Conservation (phyloP, 208 protist genomes). For the Phytomonas francai region DNA sequence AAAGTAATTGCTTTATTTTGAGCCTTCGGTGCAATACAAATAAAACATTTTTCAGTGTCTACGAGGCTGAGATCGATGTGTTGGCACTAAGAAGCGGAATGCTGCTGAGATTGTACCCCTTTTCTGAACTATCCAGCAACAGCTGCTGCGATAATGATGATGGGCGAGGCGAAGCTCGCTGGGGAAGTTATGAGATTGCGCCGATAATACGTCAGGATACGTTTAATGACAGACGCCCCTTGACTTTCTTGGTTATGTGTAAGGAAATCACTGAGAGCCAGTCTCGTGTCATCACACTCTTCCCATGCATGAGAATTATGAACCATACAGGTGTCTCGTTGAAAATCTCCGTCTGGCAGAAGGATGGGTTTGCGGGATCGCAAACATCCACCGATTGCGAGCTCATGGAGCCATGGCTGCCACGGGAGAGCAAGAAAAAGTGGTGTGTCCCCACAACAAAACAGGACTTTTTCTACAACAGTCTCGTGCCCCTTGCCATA, state of each 20-base stretch:
- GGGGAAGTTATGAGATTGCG: slow-evolving; percentile 3
- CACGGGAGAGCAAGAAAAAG: slow-evolving; percentile 5
- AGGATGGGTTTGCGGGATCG: slow-evolving; percentile 32
- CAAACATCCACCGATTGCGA: slow-evolving; percentile 25
- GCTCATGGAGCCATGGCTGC: slow-evolving; percentile 28
- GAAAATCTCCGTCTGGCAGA: slow-evolving; percentile 47
- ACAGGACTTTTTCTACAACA: slow-evolving; percentile 20
- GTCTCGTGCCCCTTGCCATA: slow-evolving; percentile 40
- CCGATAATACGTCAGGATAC: slow-evolving; percentile 16
- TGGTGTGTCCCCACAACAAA: slow-evolving; percentile 12
- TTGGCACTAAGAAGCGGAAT: not conserved
- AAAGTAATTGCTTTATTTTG: slow-evolving; percentile 7
- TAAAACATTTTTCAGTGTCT: not conserved
- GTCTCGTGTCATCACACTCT: slow-evolving; percentile 44
- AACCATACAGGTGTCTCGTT: slow-evolving; percentile 72
- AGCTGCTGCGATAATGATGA: not conserved
- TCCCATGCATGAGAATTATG: slow-evolving; percentile 53
- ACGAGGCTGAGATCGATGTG: slow-evolving; percentile 2
- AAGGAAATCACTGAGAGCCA: slow-evolving; percentile 31
- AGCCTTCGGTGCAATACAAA: not conserved
- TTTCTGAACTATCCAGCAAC: not conserved
- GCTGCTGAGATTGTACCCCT: too few relatives aligned
- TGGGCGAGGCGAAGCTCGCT: not conserved
- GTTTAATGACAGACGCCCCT: slow-evolving; percentile 15
- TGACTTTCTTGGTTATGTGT: slow-evolving; percentile 48